Evolutionary conservation across 2,329 filamentous ascomycete species (phyloP).

Genomic region (Pyrenophora seminiperda): DNA sequence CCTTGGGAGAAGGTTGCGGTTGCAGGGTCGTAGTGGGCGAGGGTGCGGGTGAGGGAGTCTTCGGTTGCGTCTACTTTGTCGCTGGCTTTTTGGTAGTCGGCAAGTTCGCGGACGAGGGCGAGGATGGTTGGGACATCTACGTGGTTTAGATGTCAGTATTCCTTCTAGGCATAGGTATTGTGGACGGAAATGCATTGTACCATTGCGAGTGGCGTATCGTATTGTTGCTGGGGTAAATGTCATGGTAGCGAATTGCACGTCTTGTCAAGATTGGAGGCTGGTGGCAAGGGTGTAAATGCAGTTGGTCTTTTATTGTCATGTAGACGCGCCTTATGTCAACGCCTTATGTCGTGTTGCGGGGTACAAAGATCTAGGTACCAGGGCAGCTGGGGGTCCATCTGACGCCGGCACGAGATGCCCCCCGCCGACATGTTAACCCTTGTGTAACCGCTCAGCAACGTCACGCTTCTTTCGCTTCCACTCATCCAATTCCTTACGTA

Average conservation of each 20-base stretch:
- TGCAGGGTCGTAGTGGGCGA: conserved; percentile 71
- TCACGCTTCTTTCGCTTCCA: conserved; percentile 29
- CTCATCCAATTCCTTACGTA: conserved; percentile 24
- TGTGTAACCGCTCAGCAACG: conserved; percentile 2
- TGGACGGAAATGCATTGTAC: conserved; percentile 45
- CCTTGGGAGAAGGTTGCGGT: conserved; percentile 55
- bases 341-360: conserved; percentile 23
- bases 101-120: conserved; percentile 79
- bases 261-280: background rate
- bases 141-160: conserved; percentile 5
- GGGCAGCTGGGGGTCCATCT: background rate
- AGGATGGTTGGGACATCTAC: conserved; percentile 84
- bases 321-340: conserved; percentile 11
- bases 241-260: conserved; percentile 24
- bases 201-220: conserved; percentile 65
- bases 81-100: conserved; percentile 82
- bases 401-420: conserved; percentile 1
- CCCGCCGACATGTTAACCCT: conserved; percentile 4
- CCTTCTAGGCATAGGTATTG: background rate
- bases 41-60: conserved; percentile 71
- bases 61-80: conserved; percentile 78
- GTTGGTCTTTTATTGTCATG: background rate
- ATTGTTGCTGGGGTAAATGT: conserved; percentile 48
- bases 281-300: background rate
- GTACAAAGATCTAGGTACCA: background rate